Percentiles rank a stretch among this genome's conserved stretches.
Evolutionary conservation across 306 rosid genomes (phyloP).

Genomic region (Pyrus pyrifolia): DNA sequence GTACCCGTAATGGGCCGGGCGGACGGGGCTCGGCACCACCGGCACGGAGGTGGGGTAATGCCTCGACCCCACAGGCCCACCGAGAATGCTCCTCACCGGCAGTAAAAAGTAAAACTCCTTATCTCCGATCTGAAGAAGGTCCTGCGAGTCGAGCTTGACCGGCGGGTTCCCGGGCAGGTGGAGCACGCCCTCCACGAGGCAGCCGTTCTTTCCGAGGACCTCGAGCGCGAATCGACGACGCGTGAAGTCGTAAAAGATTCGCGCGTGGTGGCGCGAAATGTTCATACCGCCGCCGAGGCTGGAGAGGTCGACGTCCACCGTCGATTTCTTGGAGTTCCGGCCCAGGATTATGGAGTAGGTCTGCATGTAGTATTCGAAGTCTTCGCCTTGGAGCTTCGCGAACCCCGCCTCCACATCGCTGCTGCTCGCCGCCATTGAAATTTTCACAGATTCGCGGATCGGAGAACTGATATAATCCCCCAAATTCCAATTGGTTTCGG

Average conservation of each 20-base stretch:
- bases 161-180: constrained; percentile 91
- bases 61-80: constrained; percentile 47
- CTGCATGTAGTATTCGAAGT: constrained; percentile 98
- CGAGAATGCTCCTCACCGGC: constrained; percentile 72
- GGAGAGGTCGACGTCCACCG: constrained; percentile 93
- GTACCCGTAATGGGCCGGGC: constrained; percentile 44
- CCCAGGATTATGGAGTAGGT: constrained; percentile 95
- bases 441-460: neutral
- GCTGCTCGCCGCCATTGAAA: constrained; percentile 32
- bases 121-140: constrained; percentile 93
- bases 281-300: constrained; percentile 99
- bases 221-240: constrained; percentile 97
- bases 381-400: constrained; percentile 97
- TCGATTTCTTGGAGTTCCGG: constrained; percentile 93
- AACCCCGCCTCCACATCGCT: constrained; percentile 96
- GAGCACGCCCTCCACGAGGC: constrained; percentile 93
- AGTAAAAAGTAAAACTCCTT: constrained; percentile 85
- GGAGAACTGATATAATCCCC: neutral
- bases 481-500: neutral
- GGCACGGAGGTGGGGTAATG: constrained; percentile 29
- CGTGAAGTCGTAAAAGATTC: constrained; percentile 90
- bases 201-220: constrained; percentile 91
- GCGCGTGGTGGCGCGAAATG: constrained; percentile 97
- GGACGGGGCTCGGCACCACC: constrained; percentile 8
- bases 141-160: constrained; percentile 93